A percentile compares a stretch with the other conserved stretches of the same genome.
These are phyloP conservation scores for Aspergillus candidus DNA, from an alignment of 2,329 filamentous ascomycete species.

Conservation along the genomic window DNA sequence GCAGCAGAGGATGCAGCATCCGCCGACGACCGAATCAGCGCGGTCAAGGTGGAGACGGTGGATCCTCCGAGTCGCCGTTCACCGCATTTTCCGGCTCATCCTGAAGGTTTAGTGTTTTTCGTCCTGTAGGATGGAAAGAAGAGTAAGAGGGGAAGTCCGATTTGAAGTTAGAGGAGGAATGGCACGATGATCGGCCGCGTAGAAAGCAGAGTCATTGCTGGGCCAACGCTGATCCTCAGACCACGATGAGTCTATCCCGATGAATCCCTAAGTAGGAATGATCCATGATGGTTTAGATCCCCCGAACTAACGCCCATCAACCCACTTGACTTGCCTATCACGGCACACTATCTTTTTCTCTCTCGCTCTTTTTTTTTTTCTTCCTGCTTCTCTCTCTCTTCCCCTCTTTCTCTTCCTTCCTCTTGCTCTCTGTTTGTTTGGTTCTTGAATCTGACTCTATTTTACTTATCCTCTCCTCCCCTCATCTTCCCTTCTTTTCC, in stretches of 20 bases:
- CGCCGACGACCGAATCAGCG: not conserved
- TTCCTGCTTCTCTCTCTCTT: conserved; percentile 6
- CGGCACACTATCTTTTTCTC: not conserved
- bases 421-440: conserved; percentile 2
- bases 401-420: conserved; percentile 12
- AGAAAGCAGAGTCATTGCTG: too few relatives aligned
- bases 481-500: conserved; percentile 3
- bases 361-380: conserved; percentile 2
- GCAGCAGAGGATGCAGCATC: not conserved
- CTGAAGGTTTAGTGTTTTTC: not conserved
- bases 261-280: too few relatives aligned
- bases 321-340: conserved; percentile 1
- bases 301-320: not conserved
- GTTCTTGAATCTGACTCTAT: not conserved
- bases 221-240: too few relatives aligned
- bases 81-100: conserved; percentile 2
- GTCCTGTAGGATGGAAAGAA: too few relatives aligned
- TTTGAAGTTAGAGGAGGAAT: too few relatives aligned
- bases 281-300: not conserved
- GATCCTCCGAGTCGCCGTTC: not conserved
- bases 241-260: too few relatives aligned
- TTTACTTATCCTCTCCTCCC: conserved; percentile 7
- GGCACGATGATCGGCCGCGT: too few relatives aligned
- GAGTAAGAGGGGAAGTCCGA: too few relatives aligned
- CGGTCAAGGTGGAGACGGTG: not conserved